These are phyloP conservation scores for Gypsophila paniculata DNA, from an alignment of 179 eudicot genomes.

Conservation along the genomic window DNA sequence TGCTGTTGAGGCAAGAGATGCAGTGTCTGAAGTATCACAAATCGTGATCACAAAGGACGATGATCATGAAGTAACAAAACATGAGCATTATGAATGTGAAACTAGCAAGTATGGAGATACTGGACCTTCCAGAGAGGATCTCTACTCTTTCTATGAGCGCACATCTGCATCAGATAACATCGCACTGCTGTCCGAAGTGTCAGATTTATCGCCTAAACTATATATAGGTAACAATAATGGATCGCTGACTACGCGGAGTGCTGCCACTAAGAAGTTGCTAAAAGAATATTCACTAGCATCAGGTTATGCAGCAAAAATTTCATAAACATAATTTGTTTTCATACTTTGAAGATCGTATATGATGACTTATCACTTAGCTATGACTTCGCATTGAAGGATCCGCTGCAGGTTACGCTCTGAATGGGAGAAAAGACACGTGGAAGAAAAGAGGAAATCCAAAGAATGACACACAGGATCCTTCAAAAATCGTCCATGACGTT, in stretches of 20 bases:
- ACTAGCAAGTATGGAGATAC: slow-evolving; percentile 20
- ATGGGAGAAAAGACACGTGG: slow-evolving; percentile 29
- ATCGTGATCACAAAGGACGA: slow-evolving; percentile 20
- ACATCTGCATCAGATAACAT: slow-evolving; percentile 24
- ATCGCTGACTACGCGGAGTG: slow-evolving; percentile 27
- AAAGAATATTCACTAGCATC: slow-evolving; percentile 29
- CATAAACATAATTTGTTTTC: slow-evolving; percentile 31
- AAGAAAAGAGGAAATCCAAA: slow-evolving; percentile 29
- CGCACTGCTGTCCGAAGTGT: slow-evolving; percentile 26
- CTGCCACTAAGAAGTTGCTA: slow-evolving; percentile 25
- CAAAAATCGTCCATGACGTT: slow-evolving; percentile 21
- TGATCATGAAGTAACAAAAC: slow-evolving; percentile 18
- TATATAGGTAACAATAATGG: slow-evolving; percentile 26
- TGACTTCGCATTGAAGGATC: slow-evolving; percentile 1
- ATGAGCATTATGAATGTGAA: slow-evolving; percentile 29
- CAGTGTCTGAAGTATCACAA: slow-evolving; percentile 27
- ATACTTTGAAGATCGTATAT: slow-evolving; percentile 13
- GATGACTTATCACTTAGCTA: slow-evolving; percentile 12
- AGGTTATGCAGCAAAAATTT: slow-evolving; percentile 34
- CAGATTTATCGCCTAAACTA: slow-evolving; percentile 30
- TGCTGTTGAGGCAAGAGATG: slow-evolving; percentile 23
- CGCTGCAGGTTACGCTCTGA: slow-evolving; percentile 28
- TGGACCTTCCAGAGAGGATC: slow-evolving; percentile 42
- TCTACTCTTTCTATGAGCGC: slow-evolving; percentile 53
- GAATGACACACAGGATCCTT: slow-evolving; percentile 30